These are phyloP conservation scores for Fusarium incarnatum DNA, from an alignment of 2,329 filamentous ascomycete species.

Conservation along the genomic window DNA sequence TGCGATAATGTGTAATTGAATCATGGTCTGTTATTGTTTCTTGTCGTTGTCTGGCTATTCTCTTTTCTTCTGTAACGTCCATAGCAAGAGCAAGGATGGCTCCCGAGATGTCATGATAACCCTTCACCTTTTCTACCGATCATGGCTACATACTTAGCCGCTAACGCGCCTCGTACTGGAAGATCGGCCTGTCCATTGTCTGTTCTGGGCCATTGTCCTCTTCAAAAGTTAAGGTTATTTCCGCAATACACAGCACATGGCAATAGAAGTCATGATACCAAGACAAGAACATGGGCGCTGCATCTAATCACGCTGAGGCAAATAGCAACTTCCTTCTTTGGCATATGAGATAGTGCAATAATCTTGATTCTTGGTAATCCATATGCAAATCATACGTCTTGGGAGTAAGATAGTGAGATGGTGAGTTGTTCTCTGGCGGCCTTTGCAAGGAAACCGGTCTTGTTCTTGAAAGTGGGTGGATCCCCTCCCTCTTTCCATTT, in stretches of 20 bases:
- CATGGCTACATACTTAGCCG: neutral
- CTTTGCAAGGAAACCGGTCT: slow-evolving; percentile 37
- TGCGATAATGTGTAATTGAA: neutral
- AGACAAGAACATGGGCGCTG: slow-evolving; percentile 13
- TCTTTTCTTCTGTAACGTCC: neutral
- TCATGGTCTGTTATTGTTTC: neutral
- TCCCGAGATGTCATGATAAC: slow-evolving; percentile 15
- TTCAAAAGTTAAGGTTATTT: slow-evolving; percentile 9
- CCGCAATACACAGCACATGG: neutral
- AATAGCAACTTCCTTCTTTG: neutral
- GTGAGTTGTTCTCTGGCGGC: slow-evolving; percentile 32
- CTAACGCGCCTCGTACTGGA: slow-evolving; percentile 12
- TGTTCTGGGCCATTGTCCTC: slow-evolving; percentile 6
- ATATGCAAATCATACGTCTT: slow-evolving; percentile 41
- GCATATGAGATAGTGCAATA: neutral
- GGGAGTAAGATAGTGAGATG: slow-evolving; percentile 1
- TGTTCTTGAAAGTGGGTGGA: slow-evolving; percentile 45
- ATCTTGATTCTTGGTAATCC: slow-evolving; percentile 21
- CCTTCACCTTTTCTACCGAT: neutral
- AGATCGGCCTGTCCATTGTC: neutral
- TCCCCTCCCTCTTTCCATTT: slow-evolving; percentile 21
- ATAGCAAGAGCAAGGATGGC: neutral
- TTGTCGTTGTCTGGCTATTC: neutral
- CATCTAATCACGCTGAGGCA: neutral
- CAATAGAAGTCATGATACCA: slow-evolving; percentile 18